phyloP scores from a whole-genome alignment of 352 stramenopile species.

The Phytophthora pluvialis region DNA sequence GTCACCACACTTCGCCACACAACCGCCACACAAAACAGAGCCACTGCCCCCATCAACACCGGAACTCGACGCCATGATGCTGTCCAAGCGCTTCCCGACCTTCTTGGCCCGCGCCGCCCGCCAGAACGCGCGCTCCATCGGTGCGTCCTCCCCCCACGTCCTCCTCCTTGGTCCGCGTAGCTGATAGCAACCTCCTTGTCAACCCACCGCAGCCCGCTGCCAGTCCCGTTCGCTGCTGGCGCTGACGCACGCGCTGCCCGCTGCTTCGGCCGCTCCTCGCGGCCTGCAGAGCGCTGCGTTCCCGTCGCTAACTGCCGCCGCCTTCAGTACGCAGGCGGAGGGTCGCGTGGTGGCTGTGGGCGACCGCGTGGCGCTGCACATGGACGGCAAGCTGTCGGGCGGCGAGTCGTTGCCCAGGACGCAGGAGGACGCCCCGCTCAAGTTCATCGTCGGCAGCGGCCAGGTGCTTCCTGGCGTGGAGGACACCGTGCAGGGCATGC shows the following conservation, averaged over 20 bases:
- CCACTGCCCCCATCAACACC: slow-evolving; percentile 10
- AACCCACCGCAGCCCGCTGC: neutral
- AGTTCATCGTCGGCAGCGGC: slow-evolving; percentile 76
- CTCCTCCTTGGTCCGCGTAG: neutral
- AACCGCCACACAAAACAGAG: slow-evolving; percentile 22
- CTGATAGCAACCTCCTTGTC: neutral
- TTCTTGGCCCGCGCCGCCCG: slow-evolving; percentile 28
- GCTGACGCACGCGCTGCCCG: slow-evolving; percentile 8
- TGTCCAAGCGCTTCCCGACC: slow-evolving; percentile 32
- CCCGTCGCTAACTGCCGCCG: slow-evolving; percentile 4
- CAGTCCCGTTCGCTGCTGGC: slow-evolving; percentile 18
- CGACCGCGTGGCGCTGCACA: slow-evolving; percentile 75
- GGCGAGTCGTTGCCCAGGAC: slow-evolving; percentile 68
- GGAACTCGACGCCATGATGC: slow-evolving; percentile 13
- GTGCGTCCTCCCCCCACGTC: neutral
- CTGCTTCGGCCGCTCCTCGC: slow-evolving; percentile 2
- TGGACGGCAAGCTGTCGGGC: slow-evolving; percentile 66
- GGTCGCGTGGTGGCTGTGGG: slow-evolving; percentile 46
- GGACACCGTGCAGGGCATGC: slow-evolving; percentile 68
- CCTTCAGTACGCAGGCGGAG: slow-evolving; percentile 26
- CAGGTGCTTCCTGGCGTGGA: slow-evolving; percentile 80
- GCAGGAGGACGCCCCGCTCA: slow-evolving; percentile 52
- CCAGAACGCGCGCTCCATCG: slow-evolving; percentile 20
- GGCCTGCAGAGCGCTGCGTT: slow-evolving; percentile 18
- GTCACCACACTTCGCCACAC: slow-evolving; percentile 16